Base-by-base conservation (phyloP, 176 grass and related monocot genomes). In the Tillandsia fasciculata region DNA sequence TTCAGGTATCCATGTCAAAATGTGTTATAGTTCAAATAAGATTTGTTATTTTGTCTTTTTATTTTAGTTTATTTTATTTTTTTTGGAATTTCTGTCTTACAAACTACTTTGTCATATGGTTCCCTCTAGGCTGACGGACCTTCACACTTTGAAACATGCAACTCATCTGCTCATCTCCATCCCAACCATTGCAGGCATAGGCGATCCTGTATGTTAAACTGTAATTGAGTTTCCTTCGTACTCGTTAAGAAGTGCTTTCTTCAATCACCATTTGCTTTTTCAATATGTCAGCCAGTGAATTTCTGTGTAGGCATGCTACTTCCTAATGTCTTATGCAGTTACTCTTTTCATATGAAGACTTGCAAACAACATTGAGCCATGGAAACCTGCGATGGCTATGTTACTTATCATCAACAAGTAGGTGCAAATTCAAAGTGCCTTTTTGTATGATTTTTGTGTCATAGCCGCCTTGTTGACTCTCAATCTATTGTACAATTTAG, bases 341-440 rank as follows among this genome's bases (percentile, higher is more conserved):
- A 59, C 75, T 91, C 69, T 72, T 64, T 76, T 76, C 72, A 50
- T 70, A 78, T 50, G 64, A 64, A 23, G 76, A 91, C 2, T 79
- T 96, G 76, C 72, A 73, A 69, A 71, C n/a, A 47, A 77, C 67
- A 20, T 22, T 96, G 33, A 73, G n/a, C 4, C 33, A 65, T 64
- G 63, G 76, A 69, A 90, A 87, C 79, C 76, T 97, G 71, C 78
- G 83, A 64, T 92, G 93, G 89, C 49, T 97, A 48, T 87, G 82
- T 52, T 97, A 92, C 65, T 82, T 90, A 42, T 92, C 93, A 13
- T 85, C 93, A 66, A 97, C 89, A 85, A 80, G 93, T 92, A 82
- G 66, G 81, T 76, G 49, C 26, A 71, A 26, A 77, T 59, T 64
- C 59, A 48, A 8, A 15, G 3, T 58, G 29, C 26, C 24, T 42